phyloP scores from a whole-genome alignment of 176 grass and related monocot genomes.

The Rhipidocladum racemiflorum region DNA sequence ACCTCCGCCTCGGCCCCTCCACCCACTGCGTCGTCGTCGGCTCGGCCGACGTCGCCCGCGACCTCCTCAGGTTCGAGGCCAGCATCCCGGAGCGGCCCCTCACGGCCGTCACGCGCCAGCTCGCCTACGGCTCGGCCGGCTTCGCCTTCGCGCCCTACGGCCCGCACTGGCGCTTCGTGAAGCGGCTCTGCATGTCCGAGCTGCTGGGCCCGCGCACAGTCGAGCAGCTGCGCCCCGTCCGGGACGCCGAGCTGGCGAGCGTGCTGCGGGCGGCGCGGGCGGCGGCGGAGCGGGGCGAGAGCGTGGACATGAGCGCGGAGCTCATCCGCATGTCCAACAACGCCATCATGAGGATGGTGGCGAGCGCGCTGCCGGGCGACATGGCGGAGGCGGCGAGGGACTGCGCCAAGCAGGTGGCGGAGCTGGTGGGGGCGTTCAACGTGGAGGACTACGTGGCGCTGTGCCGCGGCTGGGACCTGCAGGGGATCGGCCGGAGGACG shows the following conservation, averaged over 20 bases:
- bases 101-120: conserved; percentile 34
- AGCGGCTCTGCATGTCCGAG: conserved; percentile 64
- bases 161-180: conserved; percentile 64
- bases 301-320: conserved; percentile 38
- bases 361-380: conserved; percentile 16
- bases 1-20: conserved; percentile 60
- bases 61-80: conserved; percentile 41
- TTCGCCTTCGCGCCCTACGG: conserved; percentile 68
- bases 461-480: conserved; percentile 48
- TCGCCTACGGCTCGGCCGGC: conserved; percentile 48
- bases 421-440: conserved; percentile 68
- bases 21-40: conserved; percentile 43
- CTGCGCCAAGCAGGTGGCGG: conserved; percentile 56
- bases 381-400: conserved; percentile 40
- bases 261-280: conserved; percentile 26
- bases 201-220: conserved; percentile 58
- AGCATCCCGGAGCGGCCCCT: conserved; percentile 45
- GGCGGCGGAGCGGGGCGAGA: background rate
- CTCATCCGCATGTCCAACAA: conserved; percentile 54
- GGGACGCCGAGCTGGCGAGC: conserved; percentile 37
- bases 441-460: conserved; percentile 48
- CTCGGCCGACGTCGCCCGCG: conserved; percentile 33
- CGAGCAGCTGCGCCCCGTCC: conserved; percentile 47
- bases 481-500: conserved; percentile 44
- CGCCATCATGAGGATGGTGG: conserved; percentile 50